phyloP scores from a whole-genome alignment of 2,329 filamentous ascomycete genomes.

The Cercospora sp. region DNA sequence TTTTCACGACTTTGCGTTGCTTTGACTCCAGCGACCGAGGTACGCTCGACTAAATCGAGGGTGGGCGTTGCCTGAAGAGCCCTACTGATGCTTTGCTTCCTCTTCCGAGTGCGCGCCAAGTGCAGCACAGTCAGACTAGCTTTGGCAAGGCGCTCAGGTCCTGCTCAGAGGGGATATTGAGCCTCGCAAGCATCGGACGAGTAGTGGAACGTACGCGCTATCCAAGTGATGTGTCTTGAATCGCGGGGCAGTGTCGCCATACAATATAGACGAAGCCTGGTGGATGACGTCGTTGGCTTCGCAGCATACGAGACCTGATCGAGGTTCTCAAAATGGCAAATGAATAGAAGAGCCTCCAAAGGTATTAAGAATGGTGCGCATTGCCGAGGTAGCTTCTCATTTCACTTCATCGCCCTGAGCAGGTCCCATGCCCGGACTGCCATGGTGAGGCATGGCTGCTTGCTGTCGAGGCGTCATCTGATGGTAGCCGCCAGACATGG shows the following conservation, averaged over 20 bases:
- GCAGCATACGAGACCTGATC: neutral
- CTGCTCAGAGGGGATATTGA: neutral
- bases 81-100: neutral
- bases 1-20: neutral
- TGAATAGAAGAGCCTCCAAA: neutral
- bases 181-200: neutral
- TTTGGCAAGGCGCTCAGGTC: neutral
- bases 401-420: constrained; percentile 35
- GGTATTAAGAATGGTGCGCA: neutral
- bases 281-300: neutral
- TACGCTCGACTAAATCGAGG: neutral
- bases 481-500: constrained; percentile 37
- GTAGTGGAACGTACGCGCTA: neutral
- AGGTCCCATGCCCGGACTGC: constrained; percentile 34
- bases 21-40: neutral
- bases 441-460: constrained; percentile 34
- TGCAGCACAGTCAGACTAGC: neutral
- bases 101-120: neutral
- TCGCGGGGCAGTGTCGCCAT: neutral
- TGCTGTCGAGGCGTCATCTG: constrained; percentile 41
- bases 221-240: neutral
- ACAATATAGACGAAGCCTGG: neutral
- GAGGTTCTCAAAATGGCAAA: neutral
- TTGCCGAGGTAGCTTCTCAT: constrained; percentile 24
- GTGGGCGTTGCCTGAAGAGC: neutral